These are phyloP conservation scores for Leccinum fallax DNA, from an alignment of 1,284 basidiomycete species.

Conservation along the genomic window DNA sequence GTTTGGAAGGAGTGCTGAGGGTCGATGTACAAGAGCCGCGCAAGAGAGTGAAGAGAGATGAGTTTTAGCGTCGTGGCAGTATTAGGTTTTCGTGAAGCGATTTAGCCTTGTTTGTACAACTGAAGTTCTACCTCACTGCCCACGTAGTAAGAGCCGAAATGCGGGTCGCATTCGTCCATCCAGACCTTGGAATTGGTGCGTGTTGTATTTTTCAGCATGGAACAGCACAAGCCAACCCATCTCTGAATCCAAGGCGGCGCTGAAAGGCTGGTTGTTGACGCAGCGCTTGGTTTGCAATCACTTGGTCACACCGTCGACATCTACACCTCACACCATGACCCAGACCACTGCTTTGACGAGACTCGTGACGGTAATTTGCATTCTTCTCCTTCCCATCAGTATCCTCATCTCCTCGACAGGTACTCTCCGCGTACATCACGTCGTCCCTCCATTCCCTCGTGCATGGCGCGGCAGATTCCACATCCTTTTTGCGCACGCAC, in stretches of 20 bases:
- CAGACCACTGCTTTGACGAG: conserved; percentile 85
- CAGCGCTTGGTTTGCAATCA: conserved; percentile 84
- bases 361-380: conserved; percentile 73
- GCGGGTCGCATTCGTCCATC: conserved; percentile 87
- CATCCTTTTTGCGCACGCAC: conserved; percentile 86
- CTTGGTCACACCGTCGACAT: conserved; percentile 89
- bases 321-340: conserved; percentile 94
- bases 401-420: conserved; percentile 50
- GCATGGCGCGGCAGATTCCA: conserved; percentile 79
- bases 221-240: neutral
- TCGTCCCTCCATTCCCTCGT: conserved; percentile 80
- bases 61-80: conserved; percentile 19
- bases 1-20: conserved; percentile 24
- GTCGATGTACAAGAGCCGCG: conserved; percentile 29
- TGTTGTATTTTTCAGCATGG: neutral
- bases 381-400: neutral
- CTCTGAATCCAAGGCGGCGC: conserved; percentile 73
- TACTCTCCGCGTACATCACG: conserved; percentile 79
- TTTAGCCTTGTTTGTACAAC: neutral
- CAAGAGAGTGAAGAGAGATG: conserved; percentile 29
- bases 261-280: conserved; percentile 95
- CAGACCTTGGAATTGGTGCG: conserved; percentile 92
- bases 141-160: conserved; percentile 3
- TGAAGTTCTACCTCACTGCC: neutral
- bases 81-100: neutral